Conservation (phyloP, 495 filamentous ascomycete species). For the Penicillium simplicissimum region DNA sequence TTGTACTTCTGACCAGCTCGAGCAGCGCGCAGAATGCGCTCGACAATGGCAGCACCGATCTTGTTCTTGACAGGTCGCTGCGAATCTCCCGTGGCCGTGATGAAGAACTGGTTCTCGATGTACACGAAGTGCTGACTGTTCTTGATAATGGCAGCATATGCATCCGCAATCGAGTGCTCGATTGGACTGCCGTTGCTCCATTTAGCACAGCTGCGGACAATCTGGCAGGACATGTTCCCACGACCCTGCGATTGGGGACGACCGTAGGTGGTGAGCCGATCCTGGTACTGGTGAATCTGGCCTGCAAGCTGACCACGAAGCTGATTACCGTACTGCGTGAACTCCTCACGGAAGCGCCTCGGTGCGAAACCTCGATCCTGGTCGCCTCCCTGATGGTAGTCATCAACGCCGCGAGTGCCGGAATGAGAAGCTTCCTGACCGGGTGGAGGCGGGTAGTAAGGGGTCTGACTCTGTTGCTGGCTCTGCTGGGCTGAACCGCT, state of each 20-base stretch:
- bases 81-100: constrained; percentile 76
- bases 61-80: constrained; percentile 84
- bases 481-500: constrained; percentile 6
- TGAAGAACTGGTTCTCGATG: constrained; percentile 99
- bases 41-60: constrained; percentile 85
- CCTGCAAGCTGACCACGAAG: constrained; percentile 49
- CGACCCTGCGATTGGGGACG: constrained; percentile 31
- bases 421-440: constrained; percentile 34
- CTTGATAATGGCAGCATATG: constrained; percentile 79
- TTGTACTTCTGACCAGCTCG: constrained; percentile 73
- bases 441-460: constrained; percentile 40
- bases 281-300: constrained; percentile 52
- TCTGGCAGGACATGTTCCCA: constrained; percentile 62
- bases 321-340: constrained; percentile 36
- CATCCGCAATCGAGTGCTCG: constrained; percentile 87
- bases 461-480: constrained; percentile 21
- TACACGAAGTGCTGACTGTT: constrained; percentile 85
- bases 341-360: constrained; percentile 37
- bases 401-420: constrained; percentile 42
- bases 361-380: constrained; percentile 33
- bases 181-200: constrained; percentile 70
- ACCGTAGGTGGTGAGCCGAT: constrained; percentile 33
- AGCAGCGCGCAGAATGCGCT: constrained; percentile 80
- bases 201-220: constrained; percentile 67
- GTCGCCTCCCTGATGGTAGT: constrained; percentile 37